Percentiles rank a stretch among this genome's conserved stretches.
Evolutionary conservation across 345 rosid genomes (phyloP).

Genomic region (Pistacia atlantica): DNA sequence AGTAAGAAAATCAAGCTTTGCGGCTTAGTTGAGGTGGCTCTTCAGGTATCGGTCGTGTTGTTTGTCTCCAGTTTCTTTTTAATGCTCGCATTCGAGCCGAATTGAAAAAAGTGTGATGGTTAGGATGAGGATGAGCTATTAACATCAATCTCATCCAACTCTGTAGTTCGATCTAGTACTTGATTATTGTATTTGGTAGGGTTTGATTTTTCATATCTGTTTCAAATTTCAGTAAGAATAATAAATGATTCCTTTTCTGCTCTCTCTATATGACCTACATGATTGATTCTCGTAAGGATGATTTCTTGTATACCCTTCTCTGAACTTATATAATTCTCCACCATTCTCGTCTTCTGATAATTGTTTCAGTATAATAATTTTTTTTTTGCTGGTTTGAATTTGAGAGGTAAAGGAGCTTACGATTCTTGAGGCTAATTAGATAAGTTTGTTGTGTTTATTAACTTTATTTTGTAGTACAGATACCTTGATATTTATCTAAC

Average conservation of each 20-base stretch:
- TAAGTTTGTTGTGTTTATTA: too few relatives aligned
- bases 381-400: too few relatives aligned
- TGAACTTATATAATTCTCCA: too few relatives aligned
- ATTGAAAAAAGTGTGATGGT: background rate
- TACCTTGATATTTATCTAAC: too few relatives aligned
- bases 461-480: too few relatives aligned
- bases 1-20: constrained; percentile 28
- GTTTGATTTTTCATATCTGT: background rate
- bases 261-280: background rate
- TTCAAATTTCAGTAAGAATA: background rate
- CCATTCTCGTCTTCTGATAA: too few relatives aligned
- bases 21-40: constrained; percentile 27
- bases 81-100: constrained; percentile 7
- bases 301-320: too few relatives aligned
- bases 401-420: too few relatives aligned
- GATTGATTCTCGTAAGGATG: background rate
- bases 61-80: constrained; percentile 19
- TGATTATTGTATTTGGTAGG: background rate
- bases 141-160: background rate
- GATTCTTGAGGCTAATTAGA: too few relatives aligned
- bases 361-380: too few relatives aligned
- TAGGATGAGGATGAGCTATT: background rate
- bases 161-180: background rate
- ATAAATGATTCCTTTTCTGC: background rate
- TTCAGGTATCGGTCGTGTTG: constrained; percentile 24